A percentile compares a stretch with the other conserved stretches of the same genome.
phyloP scores from a whole-genome alignment of 1,284 basidiomycete genomes.

The Dichomitus squalens region DNA sequence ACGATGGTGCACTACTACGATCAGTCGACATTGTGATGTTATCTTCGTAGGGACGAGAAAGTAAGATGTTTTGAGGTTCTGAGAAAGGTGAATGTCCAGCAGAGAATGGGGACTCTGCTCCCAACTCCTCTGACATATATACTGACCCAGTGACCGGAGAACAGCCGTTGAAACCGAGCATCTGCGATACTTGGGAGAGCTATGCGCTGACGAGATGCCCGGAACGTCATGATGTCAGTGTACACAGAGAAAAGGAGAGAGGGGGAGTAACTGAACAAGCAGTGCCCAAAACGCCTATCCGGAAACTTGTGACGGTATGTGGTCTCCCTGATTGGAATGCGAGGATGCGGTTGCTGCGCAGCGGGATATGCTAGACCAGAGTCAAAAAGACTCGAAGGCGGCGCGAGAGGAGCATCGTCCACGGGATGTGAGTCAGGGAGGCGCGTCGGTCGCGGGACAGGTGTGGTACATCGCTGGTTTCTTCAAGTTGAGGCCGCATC shows the following conservation, averaged over 20 bases:
- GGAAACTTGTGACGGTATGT: slow-evolving; percentile 9
- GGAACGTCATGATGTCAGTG: slow-evolving; percentile 9
- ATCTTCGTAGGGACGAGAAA: not conserved
- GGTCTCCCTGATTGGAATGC: slow-evolving; percentile 18
- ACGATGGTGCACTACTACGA: not conserved
- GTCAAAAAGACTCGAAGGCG: slow-evolving; percentile 8
- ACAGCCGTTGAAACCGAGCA: slow-evolving; percentile 7
- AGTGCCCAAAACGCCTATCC: slow-evolving; percentile 17
- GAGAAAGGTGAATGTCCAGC: not conserved
- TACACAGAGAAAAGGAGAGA: slow-evolving; percentile 1
- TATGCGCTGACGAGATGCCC: slow-evolving; percentile 11
- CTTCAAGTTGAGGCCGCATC: slow-evolving; percentile 8
- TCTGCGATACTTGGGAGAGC: slow-evolving; percentile 18
- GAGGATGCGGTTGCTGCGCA: slow-evolving; percentile 15
- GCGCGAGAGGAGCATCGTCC: slow-evolving; percentile 3
- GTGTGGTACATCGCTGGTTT: slow-evolving; percentile 18
- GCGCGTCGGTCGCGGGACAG: slow-evolving; percentile 8
- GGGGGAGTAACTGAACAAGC: slow-evolving; percentile 8
- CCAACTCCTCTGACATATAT: not conserved
- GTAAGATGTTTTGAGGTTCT: not conserved
- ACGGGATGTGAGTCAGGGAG: slow-evolving; percentile 18
- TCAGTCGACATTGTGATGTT: slow-evolving; percentile 15
- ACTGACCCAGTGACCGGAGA: slow-evolving; percentile 5
- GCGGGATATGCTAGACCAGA: slow-evolving; percentile 10
- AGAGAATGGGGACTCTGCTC: not conserved